Percentiles rank a stretch among this genome's conserved stretches.
These are phyloP conservation scores for Phytophthora pluvialis DNA, from an alignment of 352 stramenopile species.

Conservation along the genomic window DNA sequence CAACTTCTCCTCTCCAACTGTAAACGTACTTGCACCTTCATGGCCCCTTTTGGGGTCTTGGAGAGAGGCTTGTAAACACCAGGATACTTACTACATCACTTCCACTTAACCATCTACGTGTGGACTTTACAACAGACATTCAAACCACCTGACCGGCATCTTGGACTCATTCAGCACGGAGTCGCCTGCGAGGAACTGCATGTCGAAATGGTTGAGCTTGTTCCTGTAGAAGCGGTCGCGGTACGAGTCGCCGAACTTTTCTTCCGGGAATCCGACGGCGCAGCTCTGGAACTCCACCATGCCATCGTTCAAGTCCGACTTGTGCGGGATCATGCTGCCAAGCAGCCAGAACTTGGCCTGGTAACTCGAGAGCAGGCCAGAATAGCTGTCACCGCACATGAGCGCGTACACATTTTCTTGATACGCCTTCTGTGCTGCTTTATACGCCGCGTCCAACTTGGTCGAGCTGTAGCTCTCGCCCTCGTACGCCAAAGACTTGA, in stretches of 20 bases:
- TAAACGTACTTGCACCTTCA: no score
- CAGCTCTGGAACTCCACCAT: slow-evolving; percentile 39
- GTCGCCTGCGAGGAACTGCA: slow-evolving; percentile 54
- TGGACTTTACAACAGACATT: slow-evolving; percentile 44
- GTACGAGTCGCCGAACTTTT: slow-evolving; percentile 48
- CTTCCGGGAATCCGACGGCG: slow-evolving; percentile 28
- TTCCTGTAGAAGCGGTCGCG: slow-evolving; percentile 49
- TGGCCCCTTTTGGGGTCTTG: no score
- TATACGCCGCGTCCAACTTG: slow-evolving; percentile 26
- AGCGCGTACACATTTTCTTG: slow-evolving; percentile 29
- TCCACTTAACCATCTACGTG: neutral
- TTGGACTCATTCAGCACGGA: slow-evolving; percentile 43
- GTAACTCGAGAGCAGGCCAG: slow-evolving; percentile 36
- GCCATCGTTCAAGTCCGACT: slow-evolving; percentile 34
- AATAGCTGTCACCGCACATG: slow-evolving; percentile 38
- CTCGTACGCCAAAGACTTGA: slow-evolving; percentile 38
- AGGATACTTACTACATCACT: neutral
- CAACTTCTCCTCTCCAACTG: no score
- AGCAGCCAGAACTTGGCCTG: slow-evolving; percentile 26
- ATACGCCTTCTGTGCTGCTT: slow-evolving; percentile 32
- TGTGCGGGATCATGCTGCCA: slow-evolving; percentile 26
- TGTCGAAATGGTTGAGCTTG: slow-evolving; percentile 63
- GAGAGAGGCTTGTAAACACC: neutral
- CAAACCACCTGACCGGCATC: slow-evolving; percentile 68
- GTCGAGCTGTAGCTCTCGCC: slow-evolving; percentile 25